These are phyloP conservation scores for Mucor velutinosus DNA, from an alignment of 371 early-diverging fungal species.

Conservation along the genomic window DNA sequence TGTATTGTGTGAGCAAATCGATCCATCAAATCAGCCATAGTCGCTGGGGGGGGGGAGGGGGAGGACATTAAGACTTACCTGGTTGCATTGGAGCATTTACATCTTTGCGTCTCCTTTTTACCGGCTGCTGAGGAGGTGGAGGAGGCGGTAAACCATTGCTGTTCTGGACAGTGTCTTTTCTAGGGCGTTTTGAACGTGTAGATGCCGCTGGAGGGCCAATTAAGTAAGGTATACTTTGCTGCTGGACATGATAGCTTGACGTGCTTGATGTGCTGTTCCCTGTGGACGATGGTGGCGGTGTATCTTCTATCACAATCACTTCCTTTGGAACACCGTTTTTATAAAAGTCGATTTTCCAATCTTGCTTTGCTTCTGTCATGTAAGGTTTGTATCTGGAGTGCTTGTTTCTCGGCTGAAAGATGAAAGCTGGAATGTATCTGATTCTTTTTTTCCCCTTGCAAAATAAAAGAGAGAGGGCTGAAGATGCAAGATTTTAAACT, in stretches of 20 bases:
- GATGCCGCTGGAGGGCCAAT: conserved; percentile 31
- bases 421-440: not conserved
- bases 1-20: not conserved
- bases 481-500: not conserved
- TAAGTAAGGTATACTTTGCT: conserved; percentile 14
- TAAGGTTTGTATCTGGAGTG: not conserved
- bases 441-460: not conserved
- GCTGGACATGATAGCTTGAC: conserved; percentile 15
- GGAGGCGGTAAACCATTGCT: conserved; percentile 4
- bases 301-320: conserved; percentile 63
- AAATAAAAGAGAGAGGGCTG: not conserved
- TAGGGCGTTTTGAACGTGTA: conserved; percentile 33
- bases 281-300: conserved; percentile 45
- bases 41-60: no score
- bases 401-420: not conserved
- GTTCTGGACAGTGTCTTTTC: conserved; percentile 10
- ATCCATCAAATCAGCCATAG: not conserved
- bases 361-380: conserved; percentile 13
- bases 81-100: not conserved
- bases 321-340: conserved; percentile 62
- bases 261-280: not conserved
- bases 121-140: not conserved
- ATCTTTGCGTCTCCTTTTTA: conserved; percentile 23
- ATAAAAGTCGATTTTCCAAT: conserved; percentile 60
- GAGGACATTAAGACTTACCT: not conserved